Conservation (phyloP, 192 early-diverging fungal species). For the Umbelopsis isabellina region DNA sequence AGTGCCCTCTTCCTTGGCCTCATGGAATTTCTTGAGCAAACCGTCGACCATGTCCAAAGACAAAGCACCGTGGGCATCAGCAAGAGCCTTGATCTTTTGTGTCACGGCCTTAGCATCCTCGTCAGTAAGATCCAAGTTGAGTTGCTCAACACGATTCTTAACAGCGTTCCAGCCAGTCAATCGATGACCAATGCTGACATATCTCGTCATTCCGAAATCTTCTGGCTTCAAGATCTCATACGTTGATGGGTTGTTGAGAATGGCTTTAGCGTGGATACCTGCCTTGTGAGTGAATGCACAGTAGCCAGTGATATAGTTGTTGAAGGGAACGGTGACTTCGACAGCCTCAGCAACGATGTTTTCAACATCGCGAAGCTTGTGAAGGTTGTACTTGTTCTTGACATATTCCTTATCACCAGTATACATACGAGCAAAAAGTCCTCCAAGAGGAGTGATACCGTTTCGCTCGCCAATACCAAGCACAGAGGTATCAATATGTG, state of each 20-base stretch:
- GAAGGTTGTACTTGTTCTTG: slow-evolving; percentile 91
- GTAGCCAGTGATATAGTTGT: slow-evolving; percentile 99
- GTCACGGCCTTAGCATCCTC: slow-evolving; percentile 92
- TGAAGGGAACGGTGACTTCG: slow-evolving; percentile 95
- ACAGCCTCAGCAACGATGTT: slow-evolving; percentile 96
- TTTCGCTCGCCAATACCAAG: slow-evolving; percentile 99
- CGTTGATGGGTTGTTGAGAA: slow-evolving; percentile 97
- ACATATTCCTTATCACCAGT: slow-evolving; percentile 90
- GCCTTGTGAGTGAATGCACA: slow-evolving; percentile 99
- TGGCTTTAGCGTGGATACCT: slow-evolving; percentile 99
- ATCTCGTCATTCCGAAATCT: slow-evolving; percentile 98
- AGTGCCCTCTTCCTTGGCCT: slow-evolving; percentile 61
- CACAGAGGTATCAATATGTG: slow-evolving; percentile 97
- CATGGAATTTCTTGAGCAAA: slow-evolving; percentile 75
- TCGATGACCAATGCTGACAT: slow-evolving; percentile 96
- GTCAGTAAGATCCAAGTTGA: slow-evolving; percentile 83
- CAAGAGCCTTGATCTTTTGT: slow-evolving; percentile 91
- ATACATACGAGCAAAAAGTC: slow-evolving; percentile 95
- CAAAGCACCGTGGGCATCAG: slow-evolving; percentile 86
- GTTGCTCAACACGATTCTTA: slow-evolving; percentile 96
- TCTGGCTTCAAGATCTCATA: slow-evolving; percentile 98
- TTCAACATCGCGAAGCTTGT: slow-evolving; percentile 92
- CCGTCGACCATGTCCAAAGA: slow-evolving; percentile 93
- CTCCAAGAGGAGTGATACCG: slow-evolving; percentile 96
- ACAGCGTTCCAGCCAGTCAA: slow-evolving; percentile 99